These are phyloP conservation scores for Amaranthus palmeri DNA, from an alignment of 148 eudicot species.

Conservation along the genomic window DNA sequence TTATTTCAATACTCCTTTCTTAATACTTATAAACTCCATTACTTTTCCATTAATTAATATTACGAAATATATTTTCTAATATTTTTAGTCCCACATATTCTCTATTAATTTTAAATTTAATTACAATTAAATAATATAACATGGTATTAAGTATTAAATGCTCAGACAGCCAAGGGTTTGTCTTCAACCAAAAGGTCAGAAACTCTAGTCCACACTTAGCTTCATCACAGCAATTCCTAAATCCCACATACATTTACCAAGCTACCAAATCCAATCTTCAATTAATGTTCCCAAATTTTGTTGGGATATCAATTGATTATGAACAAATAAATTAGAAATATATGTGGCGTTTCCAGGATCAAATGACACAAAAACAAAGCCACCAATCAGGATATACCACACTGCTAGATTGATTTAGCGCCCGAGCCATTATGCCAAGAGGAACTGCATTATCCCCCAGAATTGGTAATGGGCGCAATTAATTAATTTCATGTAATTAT, in stretches of 20 bases:
- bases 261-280: not conserved
- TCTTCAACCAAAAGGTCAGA: conserved; percentile 58
- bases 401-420: conserved; percentile 32
- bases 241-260: not conserved
- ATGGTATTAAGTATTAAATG: too few relatives aligned
- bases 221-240: conserved; percentile 35
- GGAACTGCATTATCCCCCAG: conserved; percentile 44
- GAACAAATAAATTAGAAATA: not conserved
- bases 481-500: too few relatives aligned
- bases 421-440: conserved; percentile 66
- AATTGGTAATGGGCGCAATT: conserved; percentile 65
- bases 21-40: too few relatives aligned
- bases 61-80: too few relatives aligned
- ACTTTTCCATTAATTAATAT: too few relatives aligned
- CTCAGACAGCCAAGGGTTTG: conserved; percentile 88
- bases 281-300: too few relatives aligned
- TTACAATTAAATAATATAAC: too few relatives aligned
- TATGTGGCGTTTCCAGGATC: conserved; percentile 56
- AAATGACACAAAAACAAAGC: conserved; percentile 27
- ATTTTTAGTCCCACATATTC: too few relatives aligned
- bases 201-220: conserved; percentile 68
- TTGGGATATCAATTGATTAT: too few relatives aligned
- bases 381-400: conserved; percentile 68
- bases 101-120: too few relatives aligned
- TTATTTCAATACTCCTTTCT: too few relatives aligned